Conservation (phyloP, 176 grass and related monocot species). For the Pontederia paniculata region DNA sequence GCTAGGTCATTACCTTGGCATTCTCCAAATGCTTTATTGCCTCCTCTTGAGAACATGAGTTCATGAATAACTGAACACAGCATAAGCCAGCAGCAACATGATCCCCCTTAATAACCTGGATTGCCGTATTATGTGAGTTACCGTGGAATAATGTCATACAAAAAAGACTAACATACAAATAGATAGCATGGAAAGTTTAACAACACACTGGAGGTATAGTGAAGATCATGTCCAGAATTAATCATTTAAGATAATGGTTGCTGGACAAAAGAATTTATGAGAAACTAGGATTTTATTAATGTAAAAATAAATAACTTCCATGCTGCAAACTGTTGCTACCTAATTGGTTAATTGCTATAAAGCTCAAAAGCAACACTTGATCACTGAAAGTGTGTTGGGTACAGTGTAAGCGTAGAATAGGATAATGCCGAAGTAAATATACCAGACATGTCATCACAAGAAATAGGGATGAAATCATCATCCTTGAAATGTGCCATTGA, state of each 20-base stretch:
- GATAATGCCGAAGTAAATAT: too few species aligned
- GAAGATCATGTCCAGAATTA: too few species aligned
- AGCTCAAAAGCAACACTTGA: background rate
- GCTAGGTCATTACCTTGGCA: conserved; percentile 43
- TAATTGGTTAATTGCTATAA: too few species aligned
- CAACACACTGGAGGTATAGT: too few species aligned
- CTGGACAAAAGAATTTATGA: too few species aligned
- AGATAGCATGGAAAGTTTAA: too few species aligned
- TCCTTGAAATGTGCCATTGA: too few species aligned
- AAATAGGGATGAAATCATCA: too few species aligned
- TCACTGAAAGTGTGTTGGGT: background rate
- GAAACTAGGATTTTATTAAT: background rate
- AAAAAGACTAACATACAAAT: too few species aligned
- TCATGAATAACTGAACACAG: conserved; percentile 87
- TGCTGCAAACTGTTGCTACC: background rate
- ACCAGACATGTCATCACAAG: too few species aligned
- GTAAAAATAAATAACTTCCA: background rate
- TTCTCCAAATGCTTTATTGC: conserved; percentile 82
- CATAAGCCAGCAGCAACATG: conserved; percentile 90
- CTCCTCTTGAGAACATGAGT: conserved; percentile 88
- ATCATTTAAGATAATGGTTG: too few species aligned
- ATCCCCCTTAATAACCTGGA: conserved; percentile 84
- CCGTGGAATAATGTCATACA: background rate
- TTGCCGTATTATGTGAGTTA: conserved; percentile 17
- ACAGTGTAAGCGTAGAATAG: too few species aligned